Evolutionary conservation across 371 early-diverging fungal genomes (phyloP).

Genomic region (Mucor lusitanicus): DNA sequence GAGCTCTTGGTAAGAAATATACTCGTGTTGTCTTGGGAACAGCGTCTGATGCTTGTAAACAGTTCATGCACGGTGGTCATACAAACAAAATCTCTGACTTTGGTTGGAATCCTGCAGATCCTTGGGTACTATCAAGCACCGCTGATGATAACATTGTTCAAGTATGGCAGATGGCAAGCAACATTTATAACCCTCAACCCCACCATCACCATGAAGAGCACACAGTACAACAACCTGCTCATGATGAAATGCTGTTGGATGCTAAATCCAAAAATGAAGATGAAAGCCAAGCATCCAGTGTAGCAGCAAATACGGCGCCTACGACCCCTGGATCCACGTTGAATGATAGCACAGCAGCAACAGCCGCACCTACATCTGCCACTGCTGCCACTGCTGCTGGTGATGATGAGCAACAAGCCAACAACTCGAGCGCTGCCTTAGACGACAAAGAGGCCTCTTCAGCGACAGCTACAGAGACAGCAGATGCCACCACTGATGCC

Average conservation of each 20-base stretch:
- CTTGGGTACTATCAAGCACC: slow-evolving; percentile 95
- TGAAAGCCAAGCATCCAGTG: background rate
- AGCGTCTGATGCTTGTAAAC: background rate
- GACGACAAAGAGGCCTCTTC: background rate
- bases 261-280: background rate
- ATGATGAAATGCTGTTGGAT: background rate
- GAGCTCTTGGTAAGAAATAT: slow-evolving; percentile 79
- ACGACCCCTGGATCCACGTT: background rate
- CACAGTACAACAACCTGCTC: background rate
- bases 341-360: background rate
- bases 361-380: background rate
- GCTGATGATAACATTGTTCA: slow-evolving; percentile 98
- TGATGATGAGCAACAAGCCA: background rate
- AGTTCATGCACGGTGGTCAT: slow-evolving; percentile 99
- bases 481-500: background rate
- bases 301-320: background rate
- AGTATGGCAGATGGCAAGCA: slow-evolving; percentile 93
- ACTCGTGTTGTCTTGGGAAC: background rate
- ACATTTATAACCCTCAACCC: slow-evolving; percentile 16
- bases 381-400: background rate
- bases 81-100: slow-evolving; percentile 97
- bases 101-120: slow-evolving; percentile 96
- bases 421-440: background rate
- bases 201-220: background rate
- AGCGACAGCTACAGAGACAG: background rate